A percentile compares a stretch with the other conserved stretches of the same genome.
Evolutionary conservation across 768 basidiomycete genomes (phyloP).

Genomic region (Lentinula guzmanii): DNA sequence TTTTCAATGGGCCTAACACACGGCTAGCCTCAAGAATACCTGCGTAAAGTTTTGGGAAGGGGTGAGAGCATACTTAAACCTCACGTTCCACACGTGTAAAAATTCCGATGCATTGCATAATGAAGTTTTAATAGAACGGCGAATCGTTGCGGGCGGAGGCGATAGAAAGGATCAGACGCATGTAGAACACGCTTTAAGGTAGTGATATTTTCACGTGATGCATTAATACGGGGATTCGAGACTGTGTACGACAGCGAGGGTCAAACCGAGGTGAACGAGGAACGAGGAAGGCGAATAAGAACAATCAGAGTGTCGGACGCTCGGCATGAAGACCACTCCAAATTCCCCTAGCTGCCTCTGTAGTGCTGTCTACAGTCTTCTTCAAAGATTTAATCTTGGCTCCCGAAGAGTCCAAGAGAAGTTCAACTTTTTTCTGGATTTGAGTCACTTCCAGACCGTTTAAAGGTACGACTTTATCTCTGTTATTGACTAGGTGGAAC

Average conservation of each 20-base stretch:
- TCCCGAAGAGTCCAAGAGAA: constrained; percentile 84
- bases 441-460: constrained; percentile 69
- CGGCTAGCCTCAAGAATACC: constrained; percentile 4
- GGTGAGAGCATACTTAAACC: constrained; percentile 4
- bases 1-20: constrained; percentile 1
- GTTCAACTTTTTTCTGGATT: constrained; percentile 72
- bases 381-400: constrained; percentile 80
- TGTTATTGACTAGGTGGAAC: constrained; percentile 61
- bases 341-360: constrained; percentile 79
- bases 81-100: constrained; percentile 10
- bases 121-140: constrained; percentile 7
- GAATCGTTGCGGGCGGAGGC: constrained; percentile 1
- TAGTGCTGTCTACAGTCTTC: constrained; percentile 69
- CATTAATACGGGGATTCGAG: neutral
- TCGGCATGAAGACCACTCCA: constrained; percentile 87
- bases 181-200: constrained; percentile 8
- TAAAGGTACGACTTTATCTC: constrained; percentile 84
- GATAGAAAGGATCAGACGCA: constrained; percentile 12
- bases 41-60: neutral
- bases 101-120: neutral
- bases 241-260: constrained; percentile 1
- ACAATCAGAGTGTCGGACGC: constrained; percentile 42
- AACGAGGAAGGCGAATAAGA: constrained; percentile 9
- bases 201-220: constrained; percentile 5
- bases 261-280: constrained; percentile 10